Evolutionary conservation across 139 green algal species (phyloP).

Genomic region (Tetraselmis chui): DNA sequence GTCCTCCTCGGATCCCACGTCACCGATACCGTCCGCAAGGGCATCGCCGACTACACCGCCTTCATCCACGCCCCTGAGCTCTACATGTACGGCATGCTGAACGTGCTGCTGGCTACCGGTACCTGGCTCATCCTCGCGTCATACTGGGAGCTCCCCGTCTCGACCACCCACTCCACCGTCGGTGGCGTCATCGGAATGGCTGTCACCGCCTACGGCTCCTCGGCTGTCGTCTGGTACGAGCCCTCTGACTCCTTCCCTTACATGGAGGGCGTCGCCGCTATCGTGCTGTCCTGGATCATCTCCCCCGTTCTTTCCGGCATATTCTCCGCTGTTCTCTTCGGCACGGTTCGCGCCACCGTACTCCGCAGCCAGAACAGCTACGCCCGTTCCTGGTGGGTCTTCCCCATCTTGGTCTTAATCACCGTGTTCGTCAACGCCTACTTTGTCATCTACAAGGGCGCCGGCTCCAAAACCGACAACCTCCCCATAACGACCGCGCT

Average conservation of each 20-base stretch:
- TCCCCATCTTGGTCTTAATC: constrained; percentile 35
- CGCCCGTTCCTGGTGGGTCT: constrained; percentile 30
- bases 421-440: constrained; percentile 36
- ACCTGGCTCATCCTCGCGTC: constrained; percentile 36
- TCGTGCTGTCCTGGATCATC: constrained; percentile 58
- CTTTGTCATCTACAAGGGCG: constrained; percentile 45
- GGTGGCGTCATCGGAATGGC: constrained; percentile 42
- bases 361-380: constrained; percentile 36
- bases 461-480: neutral
- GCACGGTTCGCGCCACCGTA: constrained; percentile 18
- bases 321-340: constrained; percentile 30
- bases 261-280: constrained; percentile 22
- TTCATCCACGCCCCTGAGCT: constrained; percentile 17
- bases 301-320: constrained; percentile 43
- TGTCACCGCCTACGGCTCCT: constrained; percentile 16
- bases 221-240: constrained; percentile 30
- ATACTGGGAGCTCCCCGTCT: constrained; percentile 44
- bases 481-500: neutral
- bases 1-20: constrained; percentile 30
- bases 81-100: constrained; percentile 43
- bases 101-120: constrained; percentile 21
- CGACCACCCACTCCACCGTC: constrained; percentile 45
- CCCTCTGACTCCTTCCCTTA: constrained; percentile 7
- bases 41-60: constrained; percentile 10
- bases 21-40: constrained; percentile 30